These are phyloP conservation scores for Drechslerella dactyloides DNA, from an alignment of 2,329 filamentous ascomycete genomes.

Conservation along the genomic window DNA sequence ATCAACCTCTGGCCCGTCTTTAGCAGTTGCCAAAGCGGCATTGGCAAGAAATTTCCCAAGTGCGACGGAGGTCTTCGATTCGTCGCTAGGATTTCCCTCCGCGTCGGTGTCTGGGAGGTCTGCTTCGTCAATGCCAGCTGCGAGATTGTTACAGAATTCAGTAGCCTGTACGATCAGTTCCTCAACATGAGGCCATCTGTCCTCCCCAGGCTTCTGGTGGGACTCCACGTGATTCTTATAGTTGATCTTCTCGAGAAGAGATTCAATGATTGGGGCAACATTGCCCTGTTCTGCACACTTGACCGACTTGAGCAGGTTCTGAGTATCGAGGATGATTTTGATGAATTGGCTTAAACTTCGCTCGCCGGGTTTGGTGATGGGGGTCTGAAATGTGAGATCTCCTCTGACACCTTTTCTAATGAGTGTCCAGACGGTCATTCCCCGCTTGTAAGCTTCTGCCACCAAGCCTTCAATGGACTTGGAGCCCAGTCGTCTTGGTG, in stretches of 20 bases:
- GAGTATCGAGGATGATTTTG: conserved; percentile 66
- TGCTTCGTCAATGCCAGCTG: conserved; percentile 59
- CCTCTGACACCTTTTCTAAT: conserved; percentile 65
- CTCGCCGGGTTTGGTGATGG: conserved; percentile 64
- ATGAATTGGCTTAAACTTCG: conserved; percentile 67
- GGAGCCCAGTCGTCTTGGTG: conserved; percentile 80
- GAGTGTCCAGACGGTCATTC: conserved; percentile 75
- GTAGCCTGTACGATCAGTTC: conserved; percentile 81
- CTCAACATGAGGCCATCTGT: conserved; percentile 80
- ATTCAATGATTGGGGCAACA: conserved; percentile 57
- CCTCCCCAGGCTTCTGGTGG: conserved; percentile 83
- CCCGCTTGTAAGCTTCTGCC: conserved; percentile 74
- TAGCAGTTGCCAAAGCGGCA: conserved; percentile 79
- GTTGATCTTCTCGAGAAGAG: conserved; percentile 69
- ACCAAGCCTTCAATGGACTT: conserved; percentile 75
- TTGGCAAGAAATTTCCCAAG: conserved; percentile 89
- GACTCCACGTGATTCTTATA: conserved; percentile 77
- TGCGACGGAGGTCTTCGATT: conserved; percentile 22
- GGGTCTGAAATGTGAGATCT: conserved; percentile 63
- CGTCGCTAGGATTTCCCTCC: conserved; percentile 22
- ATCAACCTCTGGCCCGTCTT: conserved; percentile 67
- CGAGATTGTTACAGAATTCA: conserved; percentile 68
- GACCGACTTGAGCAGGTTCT: conserved; percentile 64
- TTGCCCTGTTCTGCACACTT: conserved; percentile 55
- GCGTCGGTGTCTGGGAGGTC: conserved; percentile 59